These are phyloP conservation scores for Trebouxia gelatinosa DNA, from an alignment of 163 green algal genomes.

Conservation along the genomic window DNA sequence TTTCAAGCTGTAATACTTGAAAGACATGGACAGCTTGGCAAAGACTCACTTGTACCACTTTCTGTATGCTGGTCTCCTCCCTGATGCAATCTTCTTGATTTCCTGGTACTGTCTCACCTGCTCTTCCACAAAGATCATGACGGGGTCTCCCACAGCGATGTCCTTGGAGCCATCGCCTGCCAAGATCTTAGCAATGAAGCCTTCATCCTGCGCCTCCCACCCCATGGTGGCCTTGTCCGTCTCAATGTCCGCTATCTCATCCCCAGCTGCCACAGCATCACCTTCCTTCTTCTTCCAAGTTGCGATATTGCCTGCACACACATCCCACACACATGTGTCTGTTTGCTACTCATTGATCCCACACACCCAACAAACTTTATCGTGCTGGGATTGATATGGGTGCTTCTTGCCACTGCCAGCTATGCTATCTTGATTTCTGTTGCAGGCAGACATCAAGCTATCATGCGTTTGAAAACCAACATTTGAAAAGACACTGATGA, in stretches of 20 bases:
- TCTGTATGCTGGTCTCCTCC: too few species aligned
- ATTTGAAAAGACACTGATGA: neutral
- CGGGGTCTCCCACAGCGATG: constrained; percentile 77
- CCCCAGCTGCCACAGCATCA: constrained; percentile 72
- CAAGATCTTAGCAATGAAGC: constrained; percentile 90
- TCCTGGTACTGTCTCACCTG: constrained; percentile 41
- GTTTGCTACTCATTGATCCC: constrained; percentile 28
- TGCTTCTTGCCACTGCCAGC: neutral
- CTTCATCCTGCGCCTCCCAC: constrained; percentile 85
- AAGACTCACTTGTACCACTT: too few species aligned
- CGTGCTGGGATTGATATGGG: neutral
- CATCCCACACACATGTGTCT: neutral
- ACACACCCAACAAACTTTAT: neutral
- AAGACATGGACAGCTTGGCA: too few species aligned
- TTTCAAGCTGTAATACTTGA: too few species aligned
- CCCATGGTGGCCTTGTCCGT: constrained; percentile 83
- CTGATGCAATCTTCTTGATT: neutral
- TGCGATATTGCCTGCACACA: constrained; percentile 65
- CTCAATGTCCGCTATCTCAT: constrained; percentile 88
- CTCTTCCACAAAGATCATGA: constrained; percentile 90
- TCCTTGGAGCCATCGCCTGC: constrained; percentile 69
- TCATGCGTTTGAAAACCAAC: neutral
- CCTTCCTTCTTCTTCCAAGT: constrained; percentile 76
- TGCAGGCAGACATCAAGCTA: neutral
- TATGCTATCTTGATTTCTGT: neutral